Conservation (phyloP, 2,329 filamentous ascomycete species). For the Botryotinia convoluta region DNA sequence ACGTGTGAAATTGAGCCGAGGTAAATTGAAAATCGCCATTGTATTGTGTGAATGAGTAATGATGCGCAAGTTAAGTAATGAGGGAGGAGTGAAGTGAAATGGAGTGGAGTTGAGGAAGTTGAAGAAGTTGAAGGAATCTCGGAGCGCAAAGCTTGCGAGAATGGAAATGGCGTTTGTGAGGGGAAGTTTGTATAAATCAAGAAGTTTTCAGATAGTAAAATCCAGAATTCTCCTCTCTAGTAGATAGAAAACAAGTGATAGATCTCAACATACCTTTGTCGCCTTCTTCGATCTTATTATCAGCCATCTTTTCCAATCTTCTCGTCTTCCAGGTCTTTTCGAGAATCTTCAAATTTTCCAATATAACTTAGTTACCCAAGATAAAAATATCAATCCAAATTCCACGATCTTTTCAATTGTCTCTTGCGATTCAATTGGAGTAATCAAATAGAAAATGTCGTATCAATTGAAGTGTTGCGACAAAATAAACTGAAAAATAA, state of each 20-base stretch:
- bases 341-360: not conserved
- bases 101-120: not conserved
- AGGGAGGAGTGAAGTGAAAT: not conserved
- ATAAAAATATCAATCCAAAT: not conserved
- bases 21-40: not conserved
- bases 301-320: constrained; percentile 40
- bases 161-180: not conserved
- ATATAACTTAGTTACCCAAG: not conserved
- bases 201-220: not conserved
- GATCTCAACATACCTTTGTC: constrained; percentile 45
- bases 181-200: not conserved
- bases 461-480: constrained; percentile 33
- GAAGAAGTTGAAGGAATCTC: not conserved
- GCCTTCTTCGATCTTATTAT: constrained; percentile 49
- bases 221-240: not conserved
- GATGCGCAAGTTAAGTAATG: not conserved
- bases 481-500: constrained; percentile 18
- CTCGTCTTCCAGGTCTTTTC: not conserved
- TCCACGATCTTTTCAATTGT: not conserved
- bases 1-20: not conserved
- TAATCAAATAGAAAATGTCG: constrained; percentile 23
- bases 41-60: not conserved
- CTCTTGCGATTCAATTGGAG: constrained; percentile 24
- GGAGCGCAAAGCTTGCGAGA: not conserved
- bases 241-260: not conserved